A percentile compares a stretch with the other conserved stretches of the same genome.
phyloP scores from a whole-genome alignment of 768 basidiomycete genomes.

The Mycena belliarum region DNA sequence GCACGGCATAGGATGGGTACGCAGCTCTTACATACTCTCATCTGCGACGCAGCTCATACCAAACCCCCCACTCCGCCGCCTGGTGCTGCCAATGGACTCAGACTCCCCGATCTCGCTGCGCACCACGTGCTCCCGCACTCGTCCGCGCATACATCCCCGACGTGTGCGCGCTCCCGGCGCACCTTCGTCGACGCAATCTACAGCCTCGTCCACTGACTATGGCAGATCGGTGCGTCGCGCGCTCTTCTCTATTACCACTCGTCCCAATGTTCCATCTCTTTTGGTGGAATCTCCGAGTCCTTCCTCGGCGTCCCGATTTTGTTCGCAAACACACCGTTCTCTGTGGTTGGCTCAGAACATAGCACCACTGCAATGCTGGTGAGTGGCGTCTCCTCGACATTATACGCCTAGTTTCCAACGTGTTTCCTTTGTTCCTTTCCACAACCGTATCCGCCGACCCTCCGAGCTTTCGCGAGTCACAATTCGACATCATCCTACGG shows the following conservation, averaged over 20 bases:
- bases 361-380: neutral
- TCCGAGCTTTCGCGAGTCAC: constrained; percentile 48
- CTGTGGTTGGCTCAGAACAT: too few species aligned
- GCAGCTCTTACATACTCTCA: neutral
- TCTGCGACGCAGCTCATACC: neutral
- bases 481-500: constrained; percentile 58
- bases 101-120: constrained; percentile 3
- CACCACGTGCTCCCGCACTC: neutral
- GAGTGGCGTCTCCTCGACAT: neutral
- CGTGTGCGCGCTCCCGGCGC: constrained; percentile 8
- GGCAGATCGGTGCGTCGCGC: too few species aligned
- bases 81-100: constrained; percentile 7
- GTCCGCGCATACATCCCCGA: constrained; percentile 10
- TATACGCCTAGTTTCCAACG: too few species aligned
- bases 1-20: constrained; percentile 9
- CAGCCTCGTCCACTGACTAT: constrained; percentile 6
- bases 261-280: too few species aligned
- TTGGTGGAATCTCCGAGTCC: too few species aligned
- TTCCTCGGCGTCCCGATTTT: too few species aligned
- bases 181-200: constrained; percentile 4
- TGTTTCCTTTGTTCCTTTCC: neutral
- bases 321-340: too few species aligned
- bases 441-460: constrained; percentile 24
- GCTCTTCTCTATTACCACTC: too few species aligned
- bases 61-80: neutral